Conservation (phyloP, 2,329 filamentous ascomycete species). For the Colletotrichum tropicale region DNA sequence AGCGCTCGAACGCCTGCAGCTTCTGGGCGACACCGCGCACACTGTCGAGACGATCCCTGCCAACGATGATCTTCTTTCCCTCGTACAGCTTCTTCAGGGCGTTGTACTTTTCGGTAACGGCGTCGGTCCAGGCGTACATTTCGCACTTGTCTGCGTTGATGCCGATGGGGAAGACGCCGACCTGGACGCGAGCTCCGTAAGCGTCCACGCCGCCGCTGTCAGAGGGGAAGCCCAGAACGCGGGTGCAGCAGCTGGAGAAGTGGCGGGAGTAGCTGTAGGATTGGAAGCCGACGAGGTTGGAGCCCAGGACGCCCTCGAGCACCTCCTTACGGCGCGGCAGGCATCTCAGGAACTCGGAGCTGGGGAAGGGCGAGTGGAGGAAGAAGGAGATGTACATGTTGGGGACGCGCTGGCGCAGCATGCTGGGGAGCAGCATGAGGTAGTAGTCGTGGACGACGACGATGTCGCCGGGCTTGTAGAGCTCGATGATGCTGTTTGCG, state of each 20-base stretch:
- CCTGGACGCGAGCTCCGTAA: conserved; percentile 85
- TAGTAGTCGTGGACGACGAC: conserved; percentile 96
- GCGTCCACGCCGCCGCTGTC: conserved; percentile 86
- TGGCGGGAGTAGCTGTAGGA: conserved; percentile 94
- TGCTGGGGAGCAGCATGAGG: conserved; percentile 84
- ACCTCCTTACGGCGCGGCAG: conserved; percentile 88
- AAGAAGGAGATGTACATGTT: conserved; percentile 96
- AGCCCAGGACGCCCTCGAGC: conserved; percentile 84
- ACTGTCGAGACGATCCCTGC: conserved; percentile 90
- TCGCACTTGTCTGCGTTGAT: conserved; percentile 87
- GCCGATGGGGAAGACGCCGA: conserved; percentile 93
- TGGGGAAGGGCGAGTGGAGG: conserved; percentile 92
- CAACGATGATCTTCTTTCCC: conserved; percentile 95
- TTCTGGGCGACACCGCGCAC: conserved; percentile 96
- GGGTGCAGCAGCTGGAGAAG: conserved; percentile 92
- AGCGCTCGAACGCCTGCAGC: conserved; percentile 90
- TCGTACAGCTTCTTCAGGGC: conserved; percentile 78
- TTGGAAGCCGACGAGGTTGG: conserved; percentile 95
- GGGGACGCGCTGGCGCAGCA: conserved; percentile 84
- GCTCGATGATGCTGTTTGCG: conserved; percentile 83
- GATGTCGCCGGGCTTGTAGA: conserved; percentile 92
- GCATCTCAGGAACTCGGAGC: conserved; percentile 93
- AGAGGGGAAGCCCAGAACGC: conserved; percentile 88
- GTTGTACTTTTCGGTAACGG: conserved; percentile 73
- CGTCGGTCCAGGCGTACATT: conserved; percentile 72